Percentiles rank a stretch among this genome's conserved stretches.
Conservation (phyloP, 768 basidiomycete species). For the Exidia glandulosa region DNA sequence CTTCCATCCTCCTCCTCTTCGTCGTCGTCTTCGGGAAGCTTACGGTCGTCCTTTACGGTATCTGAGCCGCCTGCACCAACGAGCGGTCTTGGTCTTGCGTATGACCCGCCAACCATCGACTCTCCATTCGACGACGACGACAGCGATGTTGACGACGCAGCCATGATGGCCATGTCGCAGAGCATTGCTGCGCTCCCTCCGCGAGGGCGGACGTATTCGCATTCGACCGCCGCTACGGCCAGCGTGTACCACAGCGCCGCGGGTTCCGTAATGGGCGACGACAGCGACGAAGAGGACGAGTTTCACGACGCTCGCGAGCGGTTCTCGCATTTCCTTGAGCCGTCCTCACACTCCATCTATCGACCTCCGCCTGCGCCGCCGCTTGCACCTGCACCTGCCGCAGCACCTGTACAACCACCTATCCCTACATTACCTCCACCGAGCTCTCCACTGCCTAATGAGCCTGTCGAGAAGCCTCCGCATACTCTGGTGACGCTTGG, state of each 20-base stretch:
- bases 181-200: slow-evolving; percentile 46
- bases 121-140: slow-evolving; percentile 9
- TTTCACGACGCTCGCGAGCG: slow-evolving; percentile 4
- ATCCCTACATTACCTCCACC: too few relatives aligned
- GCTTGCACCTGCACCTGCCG: neutral
- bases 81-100: neutral
- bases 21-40: slow-evolving; percentile 3
- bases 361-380: neutral
- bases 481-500: neutral
- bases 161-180: slow-evolving; percentile 61
- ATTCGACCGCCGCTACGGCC: slow-evolving; percentile 34
- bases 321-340: neutral
- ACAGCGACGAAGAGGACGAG: neutral
- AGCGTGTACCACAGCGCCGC: slow-evolving; percentile 51
- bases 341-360: neutral
- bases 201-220: slow-evolving; percentile 25
- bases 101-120: neutral
- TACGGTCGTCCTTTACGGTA: slow-evolving; percentile 39
- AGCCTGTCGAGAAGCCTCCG: neutral
- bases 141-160: slow-evolving; percentile 45
- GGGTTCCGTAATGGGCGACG: neutral
- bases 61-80: slow-evolving; percentile 16
- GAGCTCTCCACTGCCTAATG: too few relatives aligned
- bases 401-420: too few relatives aligned
- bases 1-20: slow-evolving; percentile 13